These are phyloP conservation scores for Raddia guianensis DNA, from an alignment of 176 grass and related monocot species.

Conservation along the genomic window DNA sequence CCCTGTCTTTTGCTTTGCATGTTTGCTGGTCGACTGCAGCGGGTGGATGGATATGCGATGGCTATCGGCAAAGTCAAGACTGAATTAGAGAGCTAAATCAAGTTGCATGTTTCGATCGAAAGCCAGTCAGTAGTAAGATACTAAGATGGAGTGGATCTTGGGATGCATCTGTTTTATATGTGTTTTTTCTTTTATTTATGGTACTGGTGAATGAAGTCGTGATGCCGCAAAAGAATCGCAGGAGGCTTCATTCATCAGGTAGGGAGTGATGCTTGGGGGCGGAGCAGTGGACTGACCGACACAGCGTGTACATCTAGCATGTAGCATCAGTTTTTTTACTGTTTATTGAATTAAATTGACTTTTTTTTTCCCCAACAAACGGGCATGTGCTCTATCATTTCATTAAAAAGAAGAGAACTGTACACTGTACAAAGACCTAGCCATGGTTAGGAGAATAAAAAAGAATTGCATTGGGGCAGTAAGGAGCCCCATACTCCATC, in stretches of 20 bases:
- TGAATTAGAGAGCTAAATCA: conserved; percentile 49
- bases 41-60: conserved; percentile 46
- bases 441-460: too few species aligned
- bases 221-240: not conserved
- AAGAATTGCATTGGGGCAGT: too few species aligned
- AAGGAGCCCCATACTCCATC: too few species aligned
- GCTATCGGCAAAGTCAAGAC: conserved; percentile 42
- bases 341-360: conserved; percentile 27
- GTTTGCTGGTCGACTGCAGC: conserved; percentile 23
- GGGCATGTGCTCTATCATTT: too few species aligned
- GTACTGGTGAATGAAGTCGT: not conserved
- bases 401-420: too few species aligned
- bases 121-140: not conserved
- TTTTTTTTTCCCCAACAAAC: too few species aligned
- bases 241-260: not conserved
- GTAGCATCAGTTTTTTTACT: conserved; percentile 27
- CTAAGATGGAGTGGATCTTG: not conserved
- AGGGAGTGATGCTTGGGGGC: not conserved
- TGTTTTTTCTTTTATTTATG: not conserved
- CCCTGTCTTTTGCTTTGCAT: not conserved
- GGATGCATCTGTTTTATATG: not conserved
- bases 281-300: conserved; percentile 29
- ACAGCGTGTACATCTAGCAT: conserved; percentile 20
- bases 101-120: conserved; percentile 28
- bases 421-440: too few species aligned